Evolutionary conservation across 2,329 filamentous ascomycete species (phyloP), one percentile per base, ranked within the genome.

Genomic region (Onygenales sp.): DNA sequence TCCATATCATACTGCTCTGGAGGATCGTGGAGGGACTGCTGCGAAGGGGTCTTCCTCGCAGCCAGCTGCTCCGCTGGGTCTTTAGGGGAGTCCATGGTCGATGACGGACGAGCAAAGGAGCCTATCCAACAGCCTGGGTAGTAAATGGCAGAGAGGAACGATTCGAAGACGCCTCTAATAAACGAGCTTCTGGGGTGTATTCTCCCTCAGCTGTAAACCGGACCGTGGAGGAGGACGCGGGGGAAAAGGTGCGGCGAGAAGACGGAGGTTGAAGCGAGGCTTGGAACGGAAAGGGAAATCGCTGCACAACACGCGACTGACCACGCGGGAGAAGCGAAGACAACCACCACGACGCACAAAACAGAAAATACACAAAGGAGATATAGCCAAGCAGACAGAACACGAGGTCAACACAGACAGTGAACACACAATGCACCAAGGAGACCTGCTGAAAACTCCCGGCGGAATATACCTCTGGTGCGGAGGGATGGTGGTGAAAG

Each of bases 1-100:
- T 54, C 49, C 33, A 56, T 14, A 8, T 42, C 42, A 14, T 54
- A 54, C 41, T 50, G 43, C 17, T 43, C 44, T 2, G 43, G 32
- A 35, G 43, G 7, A n/a, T 49, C 49, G 13, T 38, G 14, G 31
- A 54, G 44, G 43, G 17, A 51, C 21, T 35, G 27, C 14, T 17
- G 33, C 10, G 41, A 35, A n/a, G 52, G 27, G 9, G 35, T 6
- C 53, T 57, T 57, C 14, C 14, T 11, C 6, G 39, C 46, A 14
- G 38, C 36, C 4, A 41, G 38, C 27, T 17, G n/a, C 14, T 50
- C 21, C n/a, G 45, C 31, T 14, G 38, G 13, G 43, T 39, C 31
- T 41, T 36, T 11, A 38, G 49, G 6, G 6, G 41, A 13, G 9
- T 10, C 21, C 49, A 51, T 51, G 14, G 49, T 43, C 17, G 48